Conservation (phyloP, 1,139 yeast genomes). For the Candida pseudoviswanathii region DNA sequence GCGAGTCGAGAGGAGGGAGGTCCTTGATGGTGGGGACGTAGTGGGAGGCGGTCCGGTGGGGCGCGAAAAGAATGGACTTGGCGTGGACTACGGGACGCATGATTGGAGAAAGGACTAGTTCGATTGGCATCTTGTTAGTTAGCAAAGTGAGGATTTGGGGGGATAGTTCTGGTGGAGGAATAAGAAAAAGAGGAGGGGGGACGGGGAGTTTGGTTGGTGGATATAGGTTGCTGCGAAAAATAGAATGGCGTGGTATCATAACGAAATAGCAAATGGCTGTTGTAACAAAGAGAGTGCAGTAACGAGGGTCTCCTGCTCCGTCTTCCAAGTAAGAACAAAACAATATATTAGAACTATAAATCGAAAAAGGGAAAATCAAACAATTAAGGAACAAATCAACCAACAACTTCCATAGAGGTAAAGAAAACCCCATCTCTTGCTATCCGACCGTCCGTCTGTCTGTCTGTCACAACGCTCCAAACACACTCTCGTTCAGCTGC, state of each 20-base stretch:
- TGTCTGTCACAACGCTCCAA: no score
- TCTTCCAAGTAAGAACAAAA: neutral
- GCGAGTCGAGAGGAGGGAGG: slow-evolving; percentile 20
- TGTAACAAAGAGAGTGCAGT: no score
- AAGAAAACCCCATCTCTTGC: no score
- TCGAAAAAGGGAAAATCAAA: neutral
- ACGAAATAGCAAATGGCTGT: no score
- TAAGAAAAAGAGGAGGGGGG: neutral
- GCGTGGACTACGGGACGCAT: slow-evolving; percentile 62
- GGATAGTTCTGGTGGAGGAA: neutral
- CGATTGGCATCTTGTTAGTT: slow-evolving; percentile 51
- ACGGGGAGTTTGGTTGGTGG: neutral
- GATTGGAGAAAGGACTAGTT: slow-evolving; percentile 56
- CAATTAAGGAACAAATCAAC: neutral
- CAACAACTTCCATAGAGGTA: neutral
- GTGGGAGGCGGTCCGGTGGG: slow-evolving; percentile 59
- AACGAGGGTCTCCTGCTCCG: no score
- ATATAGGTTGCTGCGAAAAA: no score
- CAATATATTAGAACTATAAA: slow-evolving; percentile 1
- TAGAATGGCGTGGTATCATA: no score
- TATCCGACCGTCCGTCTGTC: no score
- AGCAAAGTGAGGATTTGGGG: slow-evolving; percentile 1
- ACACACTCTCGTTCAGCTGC: neutral
- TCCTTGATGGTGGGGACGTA: slow-evolving; percentile 58
- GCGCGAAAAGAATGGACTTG: slow-evolving; percentile 54